Evolutionary conservation across 2,329 filamentous ascomycete genomes (phyloP).

Genomic region (Sclerotinia subarctica): DNA sequence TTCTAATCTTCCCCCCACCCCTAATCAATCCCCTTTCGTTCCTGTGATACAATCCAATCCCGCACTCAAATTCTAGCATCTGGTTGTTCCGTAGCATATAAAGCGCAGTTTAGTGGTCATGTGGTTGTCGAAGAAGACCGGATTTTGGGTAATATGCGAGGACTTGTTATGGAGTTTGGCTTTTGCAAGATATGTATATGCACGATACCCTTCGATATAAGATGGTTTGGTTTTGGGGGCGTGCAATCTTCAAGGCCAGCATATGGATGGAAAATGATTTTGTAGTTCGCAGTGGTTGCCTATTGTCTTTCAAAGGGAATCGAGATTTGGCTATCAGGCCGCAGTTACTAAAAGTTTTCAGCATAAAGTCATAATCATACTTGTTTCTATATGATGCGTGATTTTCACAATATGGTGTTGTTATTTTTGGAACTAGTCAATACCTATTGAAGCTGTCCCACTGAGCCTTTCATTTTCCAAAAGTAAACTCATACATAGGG

Average conservation of each 20-base stretch:
- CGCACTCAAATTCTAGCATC: constrained; percentile 25
- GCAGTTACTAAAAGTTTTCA: background rate
- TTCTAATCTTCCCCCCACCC: constrained; percentile 19
- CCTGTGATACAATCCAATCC: constrained; percentile 27
- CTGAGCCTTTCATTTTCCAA: too few species aligned
- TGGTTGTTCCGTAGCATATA: constrained; percentile 27
- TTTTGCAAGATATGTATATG: constrained; percentile 11
- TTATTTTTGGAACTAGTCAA: background rate
- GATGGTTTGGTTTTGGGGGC: background rate
- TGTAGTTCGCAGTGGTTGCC: background rate
- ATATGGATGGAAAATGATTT: constrained; percentile 5
- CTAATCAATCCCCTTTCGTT: constrained; percentile 19
- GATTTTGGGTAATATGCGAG: constrained; percentile 12
- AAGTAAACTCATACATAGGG: background rate
- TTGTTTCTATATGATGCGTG: background rate
- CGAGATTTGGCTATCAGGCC: constrained; percentile 5
- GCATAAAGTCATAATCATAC: background rate
- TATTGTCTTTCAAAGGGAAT: background rate
- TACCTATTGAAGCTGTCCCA: too few species aligned
- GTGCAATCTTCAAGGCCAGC: constrained; percentile 5
- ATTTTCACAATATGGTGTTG: background rate
- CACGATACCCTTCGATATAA: constrained; percentile 16
- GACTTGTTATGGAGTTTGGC: constrained; percentile 9
- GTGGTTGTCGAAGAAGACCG: background rate
- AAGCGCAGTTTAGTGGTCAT: constrained; percentile 24